phyloP scores from a whole-genome alignment of 2,329 filamentous ascomycete species.

The Pyrenophora teres region DNA sequence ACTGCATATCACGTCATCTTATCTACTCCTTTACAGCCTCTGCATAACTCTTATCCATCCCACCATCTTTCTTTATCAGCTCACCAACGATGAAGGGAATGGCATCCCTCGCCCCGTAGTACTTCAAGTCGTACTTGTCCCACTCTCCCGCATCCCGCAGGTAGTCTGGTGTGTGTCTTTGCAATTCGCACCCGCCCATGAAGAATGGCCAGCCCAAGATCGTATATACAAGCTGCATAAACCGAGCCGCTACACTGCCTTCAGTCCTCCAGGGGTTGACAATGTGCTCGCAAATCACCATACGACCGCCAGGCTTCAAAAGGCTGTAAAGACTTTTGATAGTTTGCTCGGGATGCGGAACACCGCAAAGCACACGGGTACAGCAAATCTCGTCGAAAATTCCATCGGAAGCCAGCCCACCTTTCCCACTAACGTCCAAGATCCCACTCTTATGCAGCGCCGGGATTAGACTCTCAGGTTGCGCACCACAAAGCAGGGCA shows the following conservation, averaged over 20 bases:
- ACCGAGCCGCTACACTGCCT: constrained; percentile 52
- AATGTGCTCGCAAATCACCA: constrained; percentile 63
- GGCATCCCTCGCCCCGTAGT: constrained; percentile 32
- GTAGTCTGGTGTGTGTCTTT: constrained; percentile 54
- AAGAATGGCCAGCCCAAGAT: constrained; percentile 58
- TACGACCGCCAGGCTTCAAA: constrained; percentile 59
- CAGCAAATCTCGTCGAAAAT: constrained; percentile 62
- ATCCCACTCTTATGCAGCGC: constrained; percentile 52
- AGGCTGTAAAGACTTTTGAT: constrained; percentile 55
- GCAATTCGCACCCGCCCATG: constrained; percentile 57
- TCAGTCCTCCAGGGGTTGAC: constrained; percentile 56
- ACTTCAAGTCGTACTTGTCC: constrained; percentile 55
- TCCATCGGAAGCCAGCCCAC: constrained; percentile 36
- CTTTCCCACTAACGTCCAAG: constrained; percentile 29
- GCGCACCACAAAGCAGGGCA: constrained; percentile 55
- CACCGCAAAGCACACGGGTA: constrained; percentile 60
- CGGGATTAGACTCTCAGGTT: constrained; percentile 53
- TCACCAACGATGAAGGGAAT: constrained; percentile 47
- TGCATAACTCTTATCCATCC: constrained; percentile 26
- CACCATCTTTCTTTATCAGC: constrained; percentile 38
- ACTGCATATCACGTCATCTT: background rate
- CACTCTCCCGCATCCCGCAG: constrained; percentile 55
- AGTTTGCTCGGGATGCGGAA: constrained; percentile 55
- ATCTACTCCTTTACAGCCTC: constrained; percentile 24
- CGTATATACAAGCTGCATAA: constrained; percentile 54